A percentile compares a stretch with the other conserved stretches of the same genome.
Evolutionary conservation across 305 asterid species (phyloP).

Genomic region (Petunia hybrid): DNA sequence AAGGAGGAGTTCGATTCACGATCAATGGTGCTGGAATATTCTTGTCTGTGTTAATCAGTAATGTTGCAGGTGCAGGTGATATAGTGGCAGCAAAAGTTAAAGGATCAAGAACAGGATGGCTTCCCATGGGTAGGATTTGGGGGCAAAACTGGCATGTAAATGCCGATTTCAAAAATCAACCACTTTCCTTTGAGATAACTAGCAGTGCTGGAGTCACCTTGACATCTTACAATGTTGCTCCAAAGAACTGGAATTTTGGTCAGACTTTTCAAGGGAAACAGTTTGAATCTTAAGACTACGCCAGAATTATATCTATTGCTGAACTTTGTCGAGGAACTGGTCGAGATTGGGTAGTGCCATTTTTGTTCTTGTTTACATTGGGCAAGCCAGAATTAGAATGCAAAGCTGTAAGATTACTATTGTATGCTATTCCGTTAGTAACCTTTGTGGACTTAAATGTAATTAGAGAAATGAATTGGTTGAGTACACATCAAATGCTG

Average conservation of each 20-base stretch:
- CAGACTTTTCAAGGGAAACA: slow-evolving; percentile 48
- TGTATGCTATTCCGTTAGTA: neutral
- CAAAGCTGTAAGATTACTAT: slow-evolving; percentile 14
- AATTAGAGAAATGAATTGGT: no score
- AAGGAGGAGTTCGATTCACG: slow-evolving; percentile 67
- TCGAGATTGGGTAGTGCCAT: neutral
- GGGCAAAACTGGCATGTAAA: slow-evolving; percentile 71
- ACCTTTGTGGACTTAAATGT: neutral
- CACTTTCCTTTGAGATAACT: slow-evolving; percentile 66
- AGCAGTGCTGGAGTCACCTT: slow-evolving; percentile 53
- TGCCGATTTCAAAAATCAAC: slow-evolving; percentile 62
- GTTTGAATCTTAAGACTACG: slow-evolving; percentile 42
- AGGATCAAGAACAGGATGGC: slow-evolving; percentile 78
- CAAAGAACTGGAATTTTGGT: slow-evolving; percentile 54
- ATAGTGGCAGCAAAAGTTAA: slow-evolving; percentile 58
- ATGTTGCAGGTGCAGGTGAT: slow-evolving; percentile 70
- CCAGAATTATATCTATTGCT: neutral
- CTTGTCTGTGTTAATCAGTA: slow-evolving; percentile 64
- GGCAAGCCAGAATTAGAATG: neutral
- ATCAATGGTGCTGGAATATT: slow-evolving; percentile 59
- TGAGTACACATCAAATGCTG: no score
- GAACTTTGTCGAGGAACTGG: neutral
- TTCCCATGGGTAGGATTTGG: slow-evolving; percentile 74
- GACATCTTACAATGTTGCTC: slow-evolving; percentile 60
- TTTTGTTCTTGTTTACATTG: neutral